A percentile compares a stretch with the other conserved stretches of the same genome.
Evolutionary conservation across 352 stramenopile species (phyloP).

Genomic region (Globisporangium lucens): DNA sequence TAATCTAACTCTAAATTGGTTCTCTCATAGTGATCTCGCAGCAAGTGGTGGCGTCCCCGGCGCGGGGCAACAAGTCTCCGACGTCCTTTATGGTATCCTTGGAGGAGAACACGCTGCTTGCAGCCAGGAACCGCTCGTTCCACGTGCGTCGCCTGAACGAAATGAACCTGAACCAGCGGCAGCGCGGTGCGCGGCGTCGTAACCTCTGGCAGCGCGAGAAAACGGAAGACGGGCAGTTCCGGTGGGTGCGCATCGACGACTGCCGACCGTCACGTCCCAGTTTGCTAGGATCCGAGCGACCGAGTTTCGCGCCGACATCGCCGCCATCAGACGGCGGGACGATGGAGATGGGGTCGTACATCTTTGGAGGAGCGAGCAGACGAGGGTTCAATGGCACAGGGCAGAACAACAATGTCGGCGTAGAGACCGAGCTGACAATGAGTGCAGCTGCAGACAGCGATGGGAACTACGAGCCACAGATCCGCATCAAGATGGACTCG

Average conservation of each 20-base stretch:
- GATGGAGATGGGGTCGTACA: slow-evolving; percentile 33
- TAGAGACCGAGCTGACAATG: slow-evolving; percentile 78
- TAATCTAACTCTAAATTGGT: background rate
- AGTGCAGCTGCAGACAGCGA: slow-evolving; percentile 30
- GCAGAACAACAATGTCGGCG: slow-evolving; percentile 25
- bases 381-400: slow-evolving; percentile 12
- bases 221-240: slow-evolving; percentile 67
- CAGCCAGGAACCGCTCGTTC: slow-evolving; percentile 67
- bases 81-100: slow-evolving; percentile 31
- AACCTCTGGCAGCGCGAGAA: slow-evolving; percentile 80
- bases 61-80: slow-evolving; percentile 17
- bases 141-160: slow-evolving; percentile 78
- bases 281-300: slow-evolving; percentile 31
- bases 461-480: slow-evolving; percentile 47
- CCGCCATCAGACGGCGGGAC: slow-evolving; percentile 8
- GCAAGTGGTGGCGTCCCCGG: slow-evolving; percentile 37
- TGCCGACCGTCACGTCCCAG: slow-evolving; percentile 67
- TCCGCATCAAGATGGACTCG: slow-evolving; percentile 37
- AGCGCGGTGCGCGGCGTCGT: slow-evolving; percentile 62
- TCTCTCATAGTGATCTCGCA: slow-evolving; percentile 62
- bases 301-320: slow-evolving; percentile 15
- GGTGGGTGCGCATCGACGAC: slow-evolving; percentile 72
- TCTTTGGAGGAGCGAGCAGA: slow-evolving; percentile 26
- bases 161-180: slow-evolving; percentile 78
- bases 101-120: slow-evolving; percentile 35